These are phyloP conservation scores for Backusella luteola DNA, from an alignment of 192 early-diverging fungal species.

Conservation along the genomic window DNA sequence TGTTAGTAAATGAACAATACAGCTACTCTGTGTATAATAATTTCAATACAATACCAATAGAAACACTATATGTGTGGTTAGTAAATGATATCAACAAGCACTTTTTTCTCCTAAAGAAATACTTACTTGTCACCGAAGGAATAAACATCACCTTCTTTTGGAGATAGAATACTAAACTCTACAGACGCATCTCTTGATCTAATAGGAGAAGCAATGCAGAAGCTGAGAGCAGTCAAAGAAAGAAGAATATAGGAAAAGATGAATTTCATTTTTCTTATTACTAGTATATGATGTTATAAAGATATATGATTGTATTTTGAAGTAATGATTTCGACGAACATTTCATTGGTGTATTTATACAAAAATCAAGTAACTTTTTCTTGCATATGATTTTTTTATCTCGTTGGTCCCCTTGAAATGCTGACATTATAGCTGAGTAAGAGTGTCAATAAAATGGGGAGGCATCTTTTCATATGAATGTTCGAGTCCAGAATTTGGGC, in stretches of 20 bases:
- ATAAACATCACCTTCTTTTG: not conserved
- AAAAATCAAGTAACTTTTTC: not conserved
- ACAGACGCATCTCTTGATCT: not conserved
- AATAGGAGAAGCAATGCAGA: not conserved
- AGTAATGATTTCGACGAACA: not conserved
- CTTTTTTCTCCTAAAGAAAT: not conserved
- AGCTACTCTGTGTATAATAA: not conserved
- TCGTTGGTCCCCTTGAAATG: not conserved
- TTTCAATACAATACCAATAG: not conserved
- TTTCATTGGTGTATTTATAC: not conserved
- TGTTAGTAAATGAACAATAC: not conserved
- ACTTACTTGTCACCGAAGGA: not conserved
- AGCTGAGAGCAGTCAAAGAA: not conserved
- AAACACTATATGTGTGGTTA: not conserved
- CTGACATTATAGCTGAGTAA: conserved; percentile 1
- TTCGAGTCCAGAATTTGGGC: not conserved
- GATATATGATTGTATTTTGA: not conserved
- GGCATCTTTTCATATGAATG: not conserved
- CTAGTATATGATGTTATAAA: not conserved
- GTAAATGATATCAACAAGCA: not conserved
- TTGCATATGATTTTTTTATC: not conserved
- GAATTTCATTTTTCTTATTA: not conserved
- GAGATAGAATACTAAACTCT: not conserved
- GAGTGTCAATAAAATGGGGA: not conserved
- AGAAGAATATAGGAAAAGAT: not conserved